Percentiles rank a stretch among this genome's conserved stretches.
Conservation (phyloP, 768 basidiomycete species). For the Xerocomus spinulosus region DNA sequence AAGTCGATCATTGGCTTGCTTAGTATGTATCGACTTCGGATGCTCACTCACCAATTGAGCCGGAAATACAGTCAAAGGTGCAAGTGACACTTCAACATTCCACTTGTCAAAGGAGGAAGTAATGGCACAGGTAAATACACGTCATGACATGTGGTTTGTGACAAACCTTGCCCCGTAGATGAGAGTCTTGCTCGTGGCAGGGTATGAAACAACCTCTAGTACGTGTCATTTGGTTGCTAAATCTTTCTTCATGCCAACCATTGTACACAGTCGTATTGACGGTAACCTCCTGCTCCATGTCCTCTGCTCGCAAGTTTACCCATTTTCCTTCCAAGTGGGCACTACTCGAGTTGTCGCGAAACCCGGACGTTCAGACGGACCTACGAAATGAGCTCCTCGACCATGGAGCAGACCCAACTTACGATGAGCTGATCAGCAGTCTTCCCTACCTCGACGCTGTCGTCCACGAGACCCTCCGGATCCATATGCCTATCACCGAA, state of each 20-base stretch:
- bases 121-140: constrained; percentile 14
- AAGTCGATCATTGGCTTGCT: constrained; percentile 25
- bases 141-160: too few species aligned
- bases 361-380: constrained; percentile 42
- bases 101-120: constrained; percentile 27
- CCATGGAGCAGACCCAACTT: constrained; percentile 45
- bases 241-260: neutral
- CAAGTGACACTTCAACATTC: constrained; percentile 20
- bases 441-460: constrained; percentile 55
- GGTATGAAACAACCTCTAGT: constrained; percentile 23
- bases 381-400: constrained; percentile 47
- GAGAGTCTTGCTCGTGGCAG: constrained; percentile 15
- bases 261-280: constrained; percentile 14
- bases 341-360: constrained; percentile 49
- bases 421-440: constrained; percentile 45
- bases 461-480: constrained; percentile 41
- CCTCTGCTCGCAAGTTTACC: neutral
- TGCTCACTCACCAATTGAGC: neutral
- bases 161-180: constrained; percentile 5
- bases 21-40: constrained; percentile 11
- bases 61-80: constrained; percentile 33
- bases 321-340: constrained; percentile 40
- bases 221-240: neutral
- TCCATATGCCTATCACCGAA: constrained; percentile 38
- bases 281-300: neutral